Conservation (phyloP, 345 rosid genomes). For the Stellera chamaejasme region DNA sequence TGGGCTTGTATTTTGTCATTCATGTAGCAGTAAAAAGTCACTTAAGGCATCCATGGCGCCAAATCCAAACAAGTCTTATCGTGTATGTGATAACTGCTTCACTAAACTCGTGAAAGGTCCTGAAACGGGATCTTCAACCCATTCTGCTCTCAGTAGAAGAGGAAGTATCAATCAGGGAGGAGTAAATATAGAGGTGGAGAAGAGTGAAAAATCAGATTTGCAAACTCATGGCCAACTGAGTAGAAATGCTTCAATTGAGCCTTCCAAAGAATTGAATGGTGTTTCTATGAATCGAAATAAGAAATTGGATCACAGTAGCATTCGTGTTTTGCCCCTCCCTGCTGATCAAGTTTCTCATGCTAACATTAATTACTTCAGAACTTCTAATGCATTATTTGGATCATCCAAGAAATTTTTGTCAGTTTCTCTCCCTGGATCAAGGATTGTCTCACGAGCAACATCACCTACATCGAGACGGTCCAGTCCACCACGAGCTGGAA, state of each 20-base stretch:
- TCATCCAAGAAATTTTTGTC: constrained; percentile 71
- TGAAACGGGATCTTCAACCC: constrained; percentile 41
- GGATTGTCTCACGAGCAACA: constrained; percentile 77
- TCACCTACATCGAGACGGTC: constrained; percentile 74
- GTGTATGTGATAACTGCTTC: constrained; percentile 68
- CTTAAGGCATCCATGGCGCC: constrained; percentile 79
- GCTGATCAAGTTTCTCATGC: constrained; percentile 40
- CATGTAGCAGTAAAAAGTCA: constrained; percentile 70
- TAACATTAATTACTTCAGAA: constrained; percentile 36
- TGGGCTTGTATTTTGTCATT: constrained; percentile 65
- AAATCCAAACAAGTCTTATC: constrained; percentile 55
- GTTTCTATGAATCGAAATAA: constrained; percentile 45
- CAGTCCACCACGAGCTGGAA: constrained; percentile 67
- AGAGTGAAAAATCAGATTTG: constrained; percentile 38
- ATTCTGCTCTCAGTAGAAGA: constrained; percentile 44
- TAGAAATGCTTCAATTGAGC: constrained; percentile 50
- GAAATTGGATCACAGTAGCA: constrained; percentile 45
- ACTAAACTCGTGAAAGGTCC: constrained; percentile 45
- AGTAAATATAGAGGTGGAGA: constrained; percentile 30
- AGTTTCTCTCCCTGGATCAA: constrained; percentile 75
- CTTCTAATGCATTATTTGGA: constrained; percentile 53
- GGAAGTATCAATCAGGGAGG: constrained; percentile 44
- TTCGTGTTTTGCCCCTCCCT: constrained; percentile 55
- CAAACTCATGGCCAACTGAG: constrained; percentile 42
- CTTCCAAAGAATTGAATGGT: constrained; percentile 43